Base-by-base conservation (phyloP, 202 grass and related monocot genomes). In the Panicum hallii region DNA sequence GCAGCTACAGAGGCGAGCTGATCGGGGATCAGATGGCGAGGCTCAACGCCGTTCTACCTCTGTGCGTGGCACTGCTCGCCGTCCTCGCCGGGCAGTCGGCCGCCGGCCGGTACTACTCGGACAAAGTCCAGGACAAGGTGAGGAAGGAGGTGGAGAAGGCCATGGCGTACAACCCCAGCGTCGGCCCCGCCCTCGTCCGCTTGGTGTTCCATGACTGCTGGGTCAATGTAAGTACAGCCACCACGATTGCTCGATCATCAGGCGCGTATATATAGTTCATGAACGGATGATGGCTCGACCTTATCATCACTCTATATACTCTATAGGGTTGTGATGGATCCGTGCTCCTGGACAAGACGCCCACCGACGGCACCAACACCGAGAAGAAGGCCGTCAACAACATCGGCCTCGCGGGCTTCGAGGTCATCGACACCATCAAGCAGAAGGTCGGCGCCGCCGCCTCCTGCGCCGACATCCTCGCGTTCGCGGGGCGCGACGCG, bases 261-360 rank as follows among this genome's bases (percentile, higher is more conserved):
- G 41, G 41, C 41, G 26, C 26, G 26, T 26, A 7, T 43, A 43
- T 43, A 7, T 43, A 43, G 34, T 34, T 34, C 41, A 43, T 43
- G 4, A 38, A 38, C 36, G 4, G 36, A 38, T 38, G 36, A 38
- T 57, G 20, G 19, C 7, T 57, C 54, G 2, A 22, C 4, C 9
- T 23, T 4, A 7, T 28, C 22, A 28, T 0, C 22, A 28, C 22
- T 60, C 1, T 53, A 8, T 8, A 45, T 49, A 46, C 26, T 26
- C 26, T 26, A 50, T 28, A 95, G 94, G 94, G 94, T 1, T 97
- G 94, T 9, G 94, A 97, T 60, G 94, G 77, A 44, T 97, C 94
- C 4, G 82, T 97, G 78, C 75, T 97, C 11, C 82, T 96, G 19
- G 91, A 96, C 77, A 55, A 28, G 7, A 86, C 87, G 12, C 55